Base-by-base conservation (phyloP, 352 stramenopile species). In the Phytophthora kernoviae region DNA sequence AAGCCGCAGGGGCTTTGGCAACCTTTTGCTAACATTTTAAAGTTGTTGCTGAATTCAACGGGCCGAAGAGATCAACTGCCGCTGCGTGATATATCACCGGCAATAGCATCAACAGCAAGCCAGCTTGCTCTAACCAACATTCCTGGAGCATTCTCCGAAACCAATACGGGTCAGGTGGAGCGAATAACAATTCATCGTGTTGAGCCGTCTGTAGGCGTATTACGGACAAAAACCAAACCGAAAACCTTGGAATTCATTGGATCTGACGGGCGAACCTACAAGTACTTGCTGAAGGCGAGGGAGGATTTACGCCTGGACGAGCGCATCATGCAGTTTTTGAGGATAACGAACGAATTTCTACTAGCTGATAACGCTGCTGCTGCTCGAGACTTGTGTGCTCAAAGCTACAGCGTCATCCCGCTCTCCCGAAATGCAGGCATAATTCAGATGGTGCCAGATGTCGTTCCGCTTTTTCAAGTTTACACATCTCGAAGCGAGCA, bases 271-370 rank as follows among this genome's bases (percentile, higher is more conserved):
- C 55, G 73, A 51, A 61, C 48, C 20, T 85, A 94, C 63, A 85
- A 79, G 14, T 96, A 96, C 45, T 58, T 97, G 42, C 68, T 97
- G 1, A 96, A 97, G 47, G 85, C 88, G 3, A 70, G 83, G 15
- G 90, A 97, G 66, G 90, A 97, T 57, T 65, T 97, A 26, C 86
- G 86, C 17, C 72, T 97, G 20, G 90, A 97, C 56, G 87, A 96
- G 57, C 79, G 90, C 5, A 82, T 97, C 45, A 97, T 97, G 90
- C 90, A 97, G 70, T 88, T 95, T 37, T 61, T 96, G 36, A 60
- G 57, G 24, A 80, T 82, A 27, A 77, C 84, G 17, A 96, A 97
- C 56, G 71, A 73, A 14, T 84, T 95, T 21, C 54, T 97, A 39
- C 50, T 54, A 27, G 70, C 75, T 22, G 75, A 93, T 68, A 62